phyloP scores from a whole-genome alignment of 345 rosid genomes.

The Bruguiera gymnorhiza region DNA sequence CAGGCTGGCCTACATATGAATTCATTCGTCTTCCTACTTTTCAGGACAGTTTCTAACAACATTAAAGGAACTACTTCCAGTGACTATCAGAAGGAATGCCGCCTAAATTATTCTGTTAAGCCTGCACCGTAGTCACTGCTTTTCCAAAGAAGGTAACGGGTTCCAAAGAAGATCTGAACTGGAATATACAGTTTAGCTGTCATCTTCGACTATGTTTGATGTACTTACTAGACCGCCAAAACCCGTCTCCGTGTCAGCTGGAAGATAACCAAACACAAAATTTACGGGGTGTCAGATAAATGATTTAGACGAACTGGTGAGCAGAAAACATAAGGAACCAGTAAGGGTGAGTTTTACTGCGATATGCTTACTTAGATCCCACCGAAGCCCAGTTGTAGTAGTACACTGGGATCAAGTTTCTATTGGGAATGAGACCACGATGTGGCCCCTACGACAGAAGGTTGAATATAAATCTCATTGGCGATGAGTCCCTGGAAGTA shows the following conservation, averaged over 20 bases:
- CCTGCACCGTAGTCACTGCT: too few relatives aligned
- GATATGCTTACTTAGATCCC: constrained; percentile 79
- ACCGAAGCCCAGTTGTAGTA: constrained; percentile 66
- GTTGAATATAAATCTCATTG: constrained; percentile 56
- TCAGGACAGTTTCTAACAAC: too few relatives aligned
- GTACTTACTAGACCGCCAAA: constrained; percentile 85
- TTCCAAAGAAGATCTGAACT: constrained; percentile 50
- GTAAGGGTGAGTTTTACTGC: background rate
- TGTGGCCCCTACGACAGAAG: constrained; percentile 72
- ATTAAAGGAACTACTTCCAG: too few relatives aligned
- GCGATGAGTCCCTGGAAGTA: constrained; percentile 62
- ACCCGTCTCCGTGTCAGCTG: constrained; percentile 70
- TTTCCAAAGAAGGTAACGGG: too few relatives aligned
- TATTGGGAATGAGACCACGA: constrained; percentile 81
- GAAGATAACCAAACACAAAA: background rate
- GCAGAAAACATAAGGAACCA: too few relatives aligned
- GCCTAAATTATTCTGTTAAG: too few relatives aligned
- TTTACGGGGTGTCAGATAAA: too few relatives aligned
- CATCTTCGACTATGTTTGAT: constrained; percentile 57
- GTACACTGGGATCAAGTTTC: constrained; percentile 65
- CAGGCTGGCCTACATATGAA: too few relatives aligned
- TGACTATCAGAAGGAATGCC: too few relatives aligned
- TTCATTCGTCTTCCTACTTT: too few relatives aligned
- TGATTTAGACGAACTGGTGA: too few relatives aligned
- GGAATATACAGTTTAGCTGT: constrained; percentile 58